Percentiles rank a stretch among this genome's conserved stretches.
phyloP scores from a whole-genome alignment of 768 basidiomycete genomes.

The Coprinopsis marcescibilis region DNA sequence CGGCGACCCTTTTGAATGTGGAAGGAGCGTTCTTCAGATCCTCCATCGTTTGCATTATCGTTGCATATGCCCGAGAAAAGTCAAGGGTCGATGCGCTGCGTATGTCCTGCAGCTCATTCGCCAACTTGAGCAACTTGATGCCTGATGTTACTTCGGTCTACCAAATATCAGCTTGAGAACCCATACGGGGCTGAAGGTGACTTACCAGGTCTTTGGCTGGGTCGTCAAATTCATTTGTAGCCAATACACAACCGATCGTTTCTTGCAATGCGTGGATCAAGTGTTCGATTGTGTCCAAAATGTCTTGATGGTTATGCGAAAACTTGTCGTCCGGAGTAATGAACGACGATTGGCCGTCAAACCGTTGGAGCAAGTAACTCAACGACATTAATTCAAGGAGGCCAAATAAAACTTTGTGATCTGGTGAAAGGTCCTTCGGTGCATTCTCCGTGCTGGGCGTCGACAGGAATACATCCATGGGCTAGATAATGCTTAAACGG shows the following conservation, averaged over 20 bases:
- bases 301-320: neutral
- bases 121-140: conserved; percentile 31
- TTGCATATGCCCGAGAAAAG: conserved; percentile 28
- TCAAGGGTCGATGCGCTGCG: conserved; percentile 40
- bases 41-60: conserved; percentile 24
- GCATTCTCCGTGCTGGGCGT: neutral
- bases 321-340: neutral
- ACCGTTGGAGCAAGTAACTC: neutral
- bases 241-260: neutral
- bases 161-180: neutral
- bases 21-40: conserved; percentile 30
- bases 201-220: neutral
- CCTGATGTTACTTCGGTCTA: conserved; percentile 30
- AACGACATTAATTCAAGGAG: conserved; percentile 7
- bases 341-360: neutral
- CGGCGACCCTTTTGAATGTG: conserved; percentile 26
- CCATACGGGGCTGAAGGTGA: neutral
- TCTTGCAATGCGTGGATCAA: neutral
- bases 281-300: neutral
- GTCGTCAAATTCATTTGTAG: neutral
- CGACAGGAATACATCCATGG: conserved; percentile 1
- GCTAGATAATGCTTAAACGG: neutral
- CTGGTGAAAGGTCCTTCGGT: neutral
- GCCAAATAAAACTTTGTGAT: conserved; percentile 1
- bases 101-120: conserved; percentile 39